Base-by-base conservation (phyloP, 139 green algal genomes). In the Zygnema circumcarinatum region DNA sequence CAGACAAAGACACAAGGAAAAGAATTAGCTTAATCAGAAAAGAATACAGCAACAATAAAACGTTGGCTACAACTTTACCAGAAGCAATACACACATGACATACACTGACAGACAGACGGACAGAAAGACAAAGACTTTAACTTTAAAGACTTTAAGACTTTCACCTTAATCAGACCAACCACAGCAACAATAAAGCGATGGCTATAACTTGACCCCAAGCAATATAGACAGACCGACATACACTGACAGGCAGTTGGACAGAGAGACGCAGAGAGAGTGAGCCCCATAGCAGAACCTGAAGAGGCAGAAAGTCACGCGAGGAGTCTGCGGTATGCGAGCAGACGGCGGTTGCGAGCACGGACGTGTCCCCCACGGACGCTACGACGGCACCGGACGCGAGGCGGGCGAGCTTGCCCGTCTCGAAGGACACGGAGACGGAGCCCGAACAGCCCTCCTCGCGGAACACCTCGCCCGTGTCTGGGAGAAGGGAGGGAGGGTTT, bases 331-430 rank as follows among this genome's bases (percentile, higher is more conserved):
- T 29, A 20, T 80, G 36, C 25, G 38, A 76, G 16, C 40, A 29
- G 22, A 93, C 90, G n/a, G 92, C 91, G 0, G 94, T 93, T n/a
- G 89, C 87, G 47, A 97, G 88, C 85, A 97, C 90, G 1, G 76
- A 79, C 1, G 94, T 96, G 79, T 92, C 84, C 0, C 90, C 93
- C 0, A 84, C 39, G 25, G 69, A 81, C 39, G 90, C 87, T 32
- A 94, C 0, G 47, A 93, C 93, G 0, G 92, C 88, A 32, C 95
- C 95, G 67, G 94, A 88, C 0, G 95, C 93, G 42, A 96, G 90
- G 20, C 85, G 87, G 0, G 94, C 95, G 2, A 97, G 74, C 41
- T 89, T 91, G 29, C 94, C 94, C 29, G 91, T 93, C 85, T 97
- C 94, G 79, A 96, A 96, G 38, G 21, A 33, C 29, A 93, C 38